Percentiles rank a stretch among this genome's conserved stretches.
These are phyloP conservation scores for Geosmithia morbida DNA, from an alignment of 2,329 filamentous ascomycete genomes.

Conservation along the genomic window DNA sequence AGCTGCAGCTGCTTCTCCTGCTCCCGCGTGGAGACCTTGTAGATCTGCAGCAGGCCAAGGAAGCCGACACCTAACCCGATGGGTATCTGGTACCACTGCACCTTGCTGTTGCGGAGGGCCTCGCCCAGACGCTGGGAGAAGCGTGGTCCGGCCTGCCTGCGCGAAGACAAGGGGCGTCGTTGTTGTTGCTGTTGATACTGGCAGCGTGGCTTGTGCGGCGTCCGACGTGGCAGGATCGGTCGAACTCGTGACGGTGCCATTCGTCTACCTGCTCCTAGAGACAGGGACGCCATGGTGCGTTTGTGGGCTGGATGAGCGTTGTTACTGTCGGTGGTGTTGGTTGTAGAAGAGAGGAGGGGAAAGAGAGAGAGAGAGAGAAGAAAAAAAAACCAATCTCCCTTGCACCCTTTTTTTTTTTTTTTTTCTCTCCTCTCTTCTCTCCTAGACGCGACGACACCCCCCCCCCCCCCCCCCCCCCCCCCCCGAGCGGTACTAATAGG, in stretches of 20 bases:
- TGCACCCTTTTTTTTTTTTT: no score
- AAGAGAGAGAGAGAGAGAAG: no score
- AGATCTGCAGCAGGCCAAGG: slow-evolving; percentile 70
- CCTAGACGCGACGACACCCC: no score
- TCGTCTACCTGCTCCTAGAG: not conserved
- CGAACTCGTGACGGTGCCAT: not conserved
- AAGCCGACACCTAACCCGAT: slow-evolving; percentile 76
- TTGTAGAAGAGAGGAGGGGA: no score
- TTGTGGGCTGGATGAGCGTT: slow-evolving; percentile 6
- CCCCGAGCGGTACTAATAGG: no score
- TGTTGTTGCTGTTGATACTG: not conserved
- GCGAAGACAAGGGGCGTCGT: slow-evolving; percentile 1
- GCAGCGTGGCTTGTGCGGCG: slow-evolving; percentile 8
- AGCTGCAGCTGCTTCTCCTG: slow-evolving; percentile 32
- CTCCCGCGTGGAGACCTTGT: slow-evolving; percentile 51
- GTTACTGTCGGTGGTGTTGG: slow-evolving; percentile 6
- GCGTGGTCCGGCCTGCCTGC: slow-evolving; percentile 19
- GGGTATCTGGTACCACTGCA: slow-evolving; percentile 86
- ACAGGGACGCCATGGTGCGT: not conserved
- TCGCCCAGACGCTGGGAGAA: slow-evolving; percentile 37
- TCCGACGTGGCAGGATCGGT: slow-evolving; percentile 6
- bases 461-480: no score
- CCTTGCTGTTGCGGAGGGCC: slow-evolving; percentile 35
- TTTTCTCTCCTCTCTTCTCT: no score
- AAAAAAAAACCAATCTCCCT: no score